A percentile compares a stretch with the other conserved stretches of the same genome.
These are phyloP conservation scores for Fusarium pininemorale DNA, from an alignment of 2,329 filamentous ascomycete species.

Conservation along the genomic window DNA sequence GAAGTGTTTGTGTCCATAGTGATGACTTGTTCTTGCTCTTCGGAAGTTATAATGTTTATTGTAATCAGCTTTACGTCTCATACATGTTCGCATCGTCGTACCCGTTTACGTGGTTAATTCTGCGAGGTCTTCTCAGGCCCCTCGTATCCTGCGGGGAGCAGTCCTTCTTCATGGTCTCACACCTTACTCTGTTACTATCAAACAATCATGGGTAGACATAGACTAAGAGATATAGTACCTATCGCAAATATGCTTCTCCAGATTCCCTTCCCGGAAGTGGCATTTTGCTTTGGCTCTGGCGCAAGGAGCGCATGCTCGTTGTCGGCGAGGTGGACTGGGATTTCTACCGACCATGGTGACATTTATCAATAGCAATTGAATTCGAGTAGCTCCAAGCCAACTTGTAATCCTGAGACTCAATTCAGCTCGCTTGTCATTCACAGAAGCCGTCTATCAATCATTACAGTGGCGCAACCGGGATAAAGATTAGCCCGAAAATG, in stretches of 20 bases:
- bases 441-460: not conserved
- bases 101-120: constrained; percentile 42
- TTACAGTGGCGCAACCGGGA: not conserved
- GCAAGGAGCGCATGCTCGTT: constrained; percentile 45
- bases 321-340: constrained; percentile 43
- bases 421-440: not conserved
- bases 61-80: not conserved
- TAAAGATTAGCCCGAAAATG: not conserved
- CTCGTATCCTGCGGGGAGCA: constrained; percentile 44
- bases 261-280: constrained; percentile 39
- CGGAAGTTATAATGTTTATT: not conserved
- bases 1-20: not conserved
- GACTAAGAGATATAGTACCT: constrained; percentile 26
- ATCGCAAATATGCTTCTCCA: constrained; percentile 41
- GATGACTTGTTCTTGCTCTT: not conserved
- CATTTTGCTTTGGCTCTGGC: constrained; percentile 44
- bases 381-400: not conserved
- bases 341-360: constrained; percentile 23
- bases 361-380: not conserved
- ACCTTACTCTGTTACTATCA: constrained; percentile 22
- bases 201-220: not conserved
- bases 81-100: constrained; percentile 4
- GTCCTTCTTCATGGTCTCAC: constrained; percentile 40
- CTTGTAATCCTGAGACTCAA: not conserved
- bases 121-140: constrained; percentile 45